phyloP scores from a whole-genome alignment of 306 rosid genomes.

The Rosa chinensis region DNA sequence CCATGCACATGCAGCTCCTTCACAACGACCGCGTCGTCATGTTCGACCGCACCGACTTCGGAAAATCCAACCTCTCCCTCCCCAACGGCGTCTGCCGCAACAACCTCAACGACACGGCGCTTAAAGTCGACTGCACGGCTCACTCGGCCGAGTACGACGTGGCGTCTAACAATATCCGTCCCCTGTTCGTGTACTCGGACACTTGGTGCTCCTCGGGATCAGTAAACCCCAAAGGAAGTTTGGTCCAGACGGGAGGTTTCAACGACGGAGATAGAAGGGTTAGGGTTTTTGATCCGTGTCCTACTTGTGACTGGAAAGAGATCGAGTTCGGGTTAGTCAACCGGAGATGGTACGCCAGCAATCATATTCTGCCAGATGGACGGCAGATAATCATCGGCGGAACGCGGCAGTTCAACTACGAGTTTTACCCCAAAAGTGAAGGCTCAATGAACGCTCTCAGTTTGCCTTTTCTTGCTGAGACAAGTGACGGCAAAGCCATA shows the following conservation, averaged over 20 bases:
- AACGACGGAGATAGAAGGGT: conserved; percentile 43
- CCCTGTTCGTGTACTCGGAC: conserved; percentile 53
- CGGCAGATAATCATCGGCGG: conserved; percentile 63
- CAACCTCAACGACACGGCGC: conserved; percentile 30
- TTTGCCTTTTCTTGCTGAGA: conserved; percentile 43
- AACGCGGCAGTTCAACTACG: conserved; percentile 40
- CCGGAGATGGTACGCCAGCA: conserved; percentile 54
- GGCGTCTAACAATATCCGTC: conserved; percentile 48
- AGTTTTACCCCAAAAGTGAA: not conserved
- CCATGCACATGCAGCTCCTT: conserved; percentile 94
- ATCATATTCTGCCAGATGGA: conserved; percentile 53
- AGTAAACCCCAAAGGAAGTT: conserved; percentile 35
- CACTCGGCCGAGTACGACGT: conserved; percentile 76
- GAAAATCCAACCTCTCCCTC: conserved; percentile 51
- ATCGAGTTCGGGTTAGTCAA: conserved; percentile 12
- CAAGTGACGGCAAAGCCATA: conserved; percentile 20
- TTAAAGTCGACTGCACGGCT: conserved; percentile 67
- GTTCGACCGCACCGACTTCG: conserved; percentile 80
- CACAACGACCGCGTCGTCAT: conserved; percentile 59
- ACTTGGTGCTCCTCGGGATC: conserved; percentile 88
- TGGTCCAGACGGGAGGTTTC: conserved; percentile 73
- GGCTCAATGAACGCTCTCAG: not conserved
- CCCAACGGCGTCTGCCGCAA: conserved; percentile 51
- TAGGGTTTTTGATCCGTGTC: conserved; percentile 42
- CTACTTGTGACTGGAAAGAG: conserved; percentile 53